A percentile compares a stretch with the other conserved stretches of the same genome.
Evolutionary conservation across 2,329 filamentous ascomycete species (phyloP).

Genomic region (Cercospora sp.): DNA sequence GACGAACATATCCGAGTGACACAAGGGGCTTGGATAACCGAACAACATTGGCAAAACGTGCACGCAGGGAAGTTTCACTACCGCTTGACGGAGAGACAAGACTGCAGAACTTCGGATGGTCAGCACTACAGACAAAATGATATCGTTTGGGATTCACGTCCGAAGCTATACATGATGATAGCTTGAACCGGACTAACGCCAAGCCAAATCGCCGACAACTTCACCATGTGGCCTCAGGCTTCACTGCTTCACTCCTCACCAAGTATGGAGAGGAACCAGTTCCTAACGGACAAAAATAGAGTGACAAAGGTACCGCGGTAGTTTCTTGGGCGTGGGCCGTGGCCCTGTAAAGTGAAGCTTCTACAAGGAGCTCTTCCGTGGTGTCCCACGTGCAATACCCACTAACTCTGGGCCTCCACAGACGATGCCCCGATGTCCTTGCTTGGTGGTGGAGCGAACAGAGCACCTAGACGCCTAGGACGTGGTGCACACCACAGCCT

Average conservation of each 20-base stretch:
- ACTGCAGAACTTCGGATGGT: neutral
- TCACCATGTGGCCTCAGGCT: slow-evolving; percentile 3
- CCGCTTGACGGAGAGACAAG: neutral
- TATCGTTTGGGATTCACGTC: neutral
- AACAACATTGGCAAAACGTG: neutral
- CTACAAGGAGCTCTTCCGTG: neutral
- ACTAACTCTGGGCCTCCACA: neutral
- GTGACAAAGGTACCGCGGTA: neutral
- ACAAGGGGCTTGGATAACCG: neutral
- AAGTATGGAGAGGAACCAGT: neutral
- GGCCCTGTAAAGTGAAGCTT: neutral
- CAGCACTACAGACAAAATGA: neutral
- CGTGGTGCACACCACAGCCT: neutral
- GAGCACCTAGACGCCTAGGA: neutral
- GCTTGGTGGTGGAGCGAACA: neutral
- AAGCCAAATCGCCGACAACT: slow-evolving; percentile 1
- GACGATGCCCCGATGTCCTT: neutral
- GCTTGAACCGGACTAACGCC: neutral
- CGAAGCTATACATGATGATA: neutral
- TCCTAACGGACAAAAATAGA: neutral
- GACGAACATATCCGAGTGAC: neutral
- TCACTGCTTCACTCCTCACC: neutral
- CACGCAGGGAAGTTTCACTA: neutral
- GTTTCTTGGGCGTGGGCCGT: neutral
- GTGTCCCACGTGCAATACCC: neutral